A percentile compares a stretch with the other conserved stretches of the same genome.
phyloP scores from a whole-genome alignment of 805 yeast genomes.

The Candida coleopterorum region DNA sequence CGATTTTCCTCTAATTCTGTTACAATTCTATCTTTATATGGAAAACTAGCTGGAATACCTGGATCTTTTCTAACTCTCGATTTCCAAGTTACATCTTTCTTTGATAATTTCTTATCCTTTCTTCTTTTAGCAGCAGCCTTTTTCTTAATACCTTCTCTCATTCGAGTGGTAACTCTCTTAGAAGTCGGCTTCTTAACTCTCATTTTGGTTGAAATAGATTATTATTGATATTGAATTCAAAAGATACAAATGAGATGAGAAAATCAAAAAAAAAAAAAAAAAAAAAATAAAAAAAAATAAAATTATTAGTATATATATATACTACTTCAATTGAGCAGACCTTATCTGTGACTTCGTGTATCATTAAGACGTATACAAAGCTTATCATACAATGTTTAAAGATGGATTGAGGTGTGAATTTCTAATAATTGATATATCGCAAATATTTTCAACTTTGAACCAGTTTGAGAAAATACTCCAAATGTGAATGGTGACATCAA shows the following conservation, averaged over 20 bases:
- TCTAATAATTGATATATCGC: too few species aligned
- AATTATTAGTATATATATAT: too few species aligned
- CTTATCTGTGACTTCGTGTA: too few species aligned
- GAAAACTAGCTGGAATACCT: slow-evolving; percentile 93
- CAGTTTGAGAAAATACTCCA: too few species aligned
- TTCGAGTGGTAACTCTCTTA: slow-evolving; percentile 85
- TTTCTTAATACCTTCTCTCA: slow-evolving; percentile 95
- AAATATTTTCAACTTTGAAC: too few species aligned
- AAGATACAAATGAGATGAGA: background rate
- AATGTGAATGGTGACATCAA: too few species aligned
- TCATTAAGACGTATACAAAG: too few species aligned
- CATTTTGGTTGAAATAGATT: too few species aligned
- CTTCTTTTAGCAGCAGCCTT: slow-evolving; percentile 89
- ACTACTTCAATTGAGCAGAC: too few species aligned
- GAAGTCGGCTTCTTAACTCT: slow-evolving; percentile 65
- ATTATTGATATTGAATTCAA: background rate
- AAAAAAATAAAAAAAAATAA: slow-evolving; percentile 1
- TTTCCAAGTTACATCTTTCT: slow-evolving; percentile 93
- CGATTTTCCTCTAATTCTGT: slow-evolving; percentile 64
- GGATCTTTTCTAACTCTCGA: slow-evolving; percentile 80
- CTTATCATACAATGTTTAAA: too few species aligned
- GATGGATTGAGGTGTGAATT: too few species aligned
- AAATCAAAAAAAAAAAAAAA: too few species aligned
- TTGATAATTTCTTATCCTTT: slow-evolving; percentile 75
- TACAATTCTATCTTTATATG: slow-evolving; percentile 83